Percentiles rank a stretch among this genome's conserved stretches.
Conservation (phyloP, 257 asterid genomes). For the Henckelia pumila region DNA sequence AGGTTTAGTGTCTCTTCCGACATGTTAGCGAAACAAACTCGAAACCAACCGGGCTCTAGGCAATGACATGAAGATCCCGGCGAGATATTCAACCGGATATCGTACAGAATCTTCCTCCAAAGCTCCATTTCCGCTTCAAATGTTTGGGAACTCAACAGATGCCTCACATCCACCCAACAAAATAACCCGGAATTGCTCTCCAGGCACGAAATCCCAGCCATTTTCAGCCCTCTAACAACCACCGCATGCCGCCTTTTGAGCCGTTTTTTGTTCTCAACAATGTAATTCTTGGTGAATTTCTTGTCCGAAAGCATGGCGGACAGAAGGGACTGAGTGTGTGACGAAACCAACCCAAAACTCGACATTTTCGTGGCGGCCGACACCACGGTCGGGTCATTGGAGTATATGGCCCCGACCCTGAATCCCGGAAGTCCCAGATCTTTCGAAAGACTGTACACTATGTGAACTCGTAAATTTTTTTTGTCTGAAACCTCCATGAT, state of each 20-base stretch:
- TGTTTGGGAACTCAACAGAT: constrained; percentile 31
- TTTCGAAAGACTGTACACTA: constrained; percentile 58
- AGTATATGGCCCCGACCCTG: constrained; percentile 62
- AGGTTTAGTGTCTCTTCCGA: constrained; percentile 48
- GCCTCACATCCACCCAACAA: constrained; percentile 66
- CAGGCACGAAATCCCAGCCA: constrained; percentile 39
- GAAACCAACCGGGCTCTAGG: constrained; percentile 65
- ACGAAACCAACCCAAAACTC: constrained; percentile 56
- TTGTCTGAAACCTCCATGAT: constrained; percentile 35
- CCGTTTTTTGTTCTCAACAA: constrained; percentile 42
- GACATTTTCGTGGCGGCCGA: constrained; percentile 65
- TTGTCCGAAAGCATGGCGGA: constrained; percentile 54
- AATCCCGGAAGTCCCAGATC: constrained; percentile 67
- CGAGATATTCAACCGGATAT: constrained; percentile 54
- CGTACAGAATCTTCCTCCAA: constrained; percentile 52
- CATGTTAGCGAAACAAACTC: constrained; percentile 66
- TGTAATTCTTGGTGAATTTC: constrained; percentile 35
- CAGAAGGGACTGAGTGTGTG: constrained; percentile 57
- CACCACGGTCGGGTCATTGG: constrained; percentile 43
- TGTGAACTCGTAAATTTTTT: constrained; percentile 46
- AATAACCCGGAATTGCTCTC: constrained; percentile 58
- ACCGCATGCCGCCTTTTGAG: constrained; percentile 38
- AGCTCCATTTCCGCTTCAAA: constrained; percentile 60
- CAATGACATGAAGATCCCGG: constrained; percentile 77
- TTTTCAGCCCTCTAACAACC: constrained; percentile 41